Conservation (phyloP, 768 basidiomycete species). For the Trametes cubensis region DNA sequence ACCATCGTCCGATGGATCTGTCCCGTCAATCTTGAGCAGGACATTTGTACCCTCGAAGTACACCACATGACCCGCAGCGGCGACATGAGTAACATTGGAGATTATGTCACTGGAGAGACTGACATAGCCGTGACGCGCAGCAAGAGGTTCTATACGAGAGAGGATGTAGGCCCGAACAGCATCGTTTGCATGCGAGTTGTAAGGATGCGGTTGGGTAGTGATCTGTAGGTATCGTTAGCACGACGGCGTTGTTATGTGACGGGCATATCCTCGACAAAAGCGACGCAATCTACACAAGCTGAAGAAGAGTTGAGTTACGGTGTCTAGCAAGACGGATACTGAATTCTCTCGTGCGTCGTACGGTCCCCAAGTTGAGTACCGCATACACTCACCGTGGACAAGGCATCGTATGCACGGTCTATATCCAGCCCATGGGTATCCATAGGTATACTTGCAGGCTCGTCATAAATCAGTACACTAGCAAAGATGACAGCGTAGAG, state of each 20-base stretch:
- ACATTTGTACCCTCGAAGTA: conserved; percentile 75
- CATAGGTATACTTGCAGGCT: conserved; percentile 47
- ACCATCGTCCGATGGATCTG: conserved; percentile 39
- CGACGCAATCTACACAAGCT: too few species aligned
- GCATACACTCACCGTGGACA: conserved; percentile 49
- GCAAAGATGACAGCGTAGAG: conserved; percentile 52
- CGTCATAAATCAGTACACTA: conserved; percentile 51
- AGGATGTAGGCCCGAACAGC: conserved; percentile 63
- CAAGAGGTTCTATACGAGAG: conserved; percentile 51
- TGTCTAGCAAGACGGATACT: too few species aligned
- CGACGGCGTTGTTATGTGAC: too few species aligned
- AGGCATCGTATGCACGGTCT: conserved; percentile 57
- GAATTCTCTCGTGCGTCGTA: too few species aligned
- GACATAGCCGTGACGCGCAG: conserved; percentile 47
- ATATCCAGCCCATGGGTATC: conserved; percentile 47
- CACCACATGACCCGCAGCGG: conserved; percentile 23
- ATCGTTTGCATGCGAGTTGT: conserved; percentile 78
- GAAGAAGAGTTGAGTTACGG: too few species aligned
- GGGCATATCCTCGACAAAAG: too few species aligned
- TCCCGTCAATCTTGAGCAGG: conserved; percentile 64
- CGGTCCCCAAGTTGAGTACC: too few species aligned
- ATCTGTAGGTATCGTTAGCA: conserved; percentile 43
- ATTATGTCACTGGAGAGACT: conserved; percentile 53
- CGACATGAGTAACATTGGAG: conserved; percentile 51
- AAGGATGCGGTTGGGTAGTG: conserved; percentile 71